These are phyloP conservation scores for Mycosphaerella sp. DNA, from an alignment of 2,329 filamentous ascomycete species.

Conservation along the genomic window DNA sequence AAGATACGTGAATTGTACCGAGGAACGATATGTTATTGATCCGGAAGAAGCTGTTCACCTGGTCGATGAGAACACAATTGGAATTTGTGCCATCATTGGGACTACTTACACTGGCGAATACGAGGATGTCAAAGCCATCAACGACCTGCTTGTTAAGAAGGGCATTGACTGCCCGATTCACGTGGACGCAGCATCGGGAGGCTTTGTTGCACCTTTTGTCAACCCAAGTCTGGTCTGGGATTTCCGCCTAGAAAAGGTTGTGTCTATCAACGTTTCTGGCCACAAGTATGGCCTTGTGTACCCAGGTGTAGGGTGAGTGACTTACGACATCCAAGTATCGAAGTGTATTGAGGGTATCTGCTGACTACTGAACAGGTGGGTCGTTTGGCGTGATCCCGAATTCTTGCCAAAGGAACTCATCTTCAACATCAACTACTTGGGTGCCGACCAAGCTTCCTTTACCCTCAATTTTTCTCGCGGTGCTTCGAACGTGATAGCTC, in stretches of 20 bases:
- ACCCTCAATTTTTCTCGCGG: slow-evolving; percentile 97
- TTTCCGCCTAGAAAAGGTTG: slow-evolving; percentile 80
- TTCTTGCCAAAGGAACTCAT: slow-evolving; percentile 85
- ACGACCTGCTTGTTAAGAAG: slow-evolving; percentile 72
- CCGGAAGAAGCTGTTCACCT: slow-evolving; percentile 56
- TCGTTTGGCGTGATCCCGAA: slow-evolving; percentile 78
- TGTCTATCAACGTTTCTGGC: slow-evolving; percentile 89
- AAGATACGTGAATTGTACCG: slow-evolving; percentile 63
- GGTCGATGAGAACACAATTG: slow-evolving; percentile 69
- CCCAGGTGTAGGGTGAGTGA: slow-evolving; percentile 70
- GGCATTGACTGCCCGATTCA: slow-evolving; percentile 80
- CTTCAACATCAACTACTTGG: slow-evolving; percentile 99
- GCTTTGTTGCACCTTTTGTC: slow-evolving; percentile 89
- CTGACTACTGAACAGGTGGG: slow-evolving; percentile 43
- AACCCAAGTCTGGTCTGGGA: slow-evolving; percentile 82
- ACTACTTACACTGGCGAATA: slow-evolving; percentile 96
- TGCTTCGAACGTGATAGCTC: slow-evolving; percentile 87
- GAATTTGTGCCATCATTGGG: slow-evolving; percentile 84
- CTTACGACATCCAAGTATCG: background rate
- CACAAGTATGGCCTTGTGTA: slow-evolving; percentile 82
- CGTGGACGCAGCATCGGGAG: slow-evolving; percentile 86
- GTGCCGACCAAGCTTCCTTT: slow-evolving; percentile 90
- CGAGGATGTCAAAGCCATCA: slow-evolving; percentile 87
- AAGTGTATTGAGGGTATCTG: background rate
- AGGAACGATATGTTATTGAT: slow-evolving; percentile 58